These are phyloP conservation scores for Hsuehochloa calcarea DNA, from an alignment of 176 grass and related monocot species.

Conservation along the genomic window DNA sequence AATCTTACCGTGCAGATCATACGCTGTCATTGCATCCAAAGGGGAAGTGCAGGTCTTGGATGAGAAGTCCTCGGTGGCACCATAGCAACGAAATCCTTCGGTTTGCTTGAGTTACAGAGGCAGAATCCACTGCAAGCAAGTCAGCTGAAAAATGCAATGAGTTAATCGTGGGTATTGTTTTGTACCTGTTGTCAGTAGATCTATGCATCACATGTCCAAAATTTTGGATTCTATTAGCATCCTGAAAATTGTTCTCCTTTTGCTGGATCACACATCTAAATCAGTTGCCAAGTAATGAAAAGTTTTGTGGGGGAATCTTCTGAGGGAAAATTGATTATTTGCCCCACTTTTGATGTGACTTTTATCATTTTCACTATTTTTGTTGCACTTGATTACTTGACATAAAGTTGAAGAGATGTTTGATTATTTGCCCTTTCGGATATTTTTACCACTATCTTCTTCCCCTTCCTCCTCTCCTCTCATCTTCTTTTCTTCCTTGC, in stretches of 20 bases:
- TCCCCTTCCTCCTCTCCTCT: too few species aligned
- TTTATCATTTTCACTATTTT: too few species aligned
- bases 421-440: too few species aligned
- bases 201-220: background rate
- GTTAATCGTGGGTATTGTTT: background rate
- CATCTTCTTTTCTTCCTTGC: too few species aligned
- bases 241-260: background rate
- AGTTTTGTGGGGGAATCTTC: background rate
- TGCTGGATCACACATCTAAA: background rate
- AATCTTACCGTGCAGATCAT: conserved; percentile 48
- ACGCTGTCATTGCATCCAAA: conserved; percentile 60
- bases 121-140: too few species aligned
- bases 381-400: too few species aligned
- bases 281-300: background rate
- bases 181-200: background rate
- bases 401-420: too few species aligned
- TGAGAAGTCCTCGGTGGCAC: conserved; percentile 45
- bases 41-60: conserved; percentile 66
- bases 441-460: too few species aligned
- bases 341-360: too few species aligned
- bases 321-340: too few species aligned
- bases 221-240: background rate
- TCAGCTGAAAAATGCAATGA: background rate
- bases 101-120: background rate
- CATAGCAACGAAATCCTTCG: background rate